Percentiles rank a stretch among this genome's conserved stretches.
These are phyloP conservation scores for Verbascum thapsus DNA, from an alignment of 257 asterid genomes.

Conservation along the genomic window DNA sequence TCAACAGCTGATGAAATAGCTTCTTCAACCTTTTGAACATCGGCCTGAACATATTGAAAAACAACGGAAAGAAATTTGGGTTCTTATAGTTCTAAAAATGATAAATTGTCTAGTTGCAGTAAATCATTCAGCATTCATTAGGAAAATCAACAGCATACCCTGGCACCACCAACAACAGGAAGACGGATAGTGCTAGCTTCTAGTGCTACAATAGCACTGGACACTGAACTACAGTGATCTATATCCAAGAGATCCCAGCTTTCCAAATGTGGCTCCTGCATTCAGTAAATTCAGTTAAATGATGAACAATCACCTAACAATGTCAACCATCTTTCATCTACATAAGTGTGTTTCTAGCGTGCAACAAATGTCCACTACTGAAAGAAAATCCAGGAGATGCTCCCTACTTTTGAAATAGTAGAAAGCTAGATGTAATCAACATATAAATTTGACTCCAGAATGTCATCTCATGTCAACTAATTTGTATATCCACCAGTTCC, in stretches of 20 bases:
- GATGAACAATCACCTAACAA: conserved; percentile 6
- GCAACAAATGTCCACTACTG: not conserved
- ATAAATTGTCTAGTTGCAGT: conserved; percentile 6
- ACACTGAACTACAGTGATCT: conserved; percentile 60
- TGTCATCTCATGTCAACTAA: conserved; percentile 1
- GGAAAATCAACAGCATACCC: conserved; percentile 46
- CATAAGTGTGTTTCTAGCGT: not conserved
- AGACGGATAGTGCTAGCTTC: conserved; percentile 69
- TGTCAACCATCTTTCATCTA: conserved; percentile 9
- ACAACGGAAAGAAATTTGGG: not conserved
- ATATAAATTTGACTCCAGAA: conserved; percentile 10
- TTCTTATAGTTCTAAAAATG: conserved; percentile 9
- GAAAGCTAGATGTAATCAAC: not conserved
- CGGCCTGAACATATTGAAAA: conserved; percentile 55
- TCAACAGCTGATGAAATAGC: conserved; percentile 77
- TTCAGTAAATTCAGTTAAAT: conserved; percentile 19
- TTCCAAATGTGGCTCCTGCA: conserved; percentile 67
- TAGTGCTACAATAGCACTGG: conserved; percentile 61
- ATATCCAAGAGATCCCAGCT: conserved; percentile 57
- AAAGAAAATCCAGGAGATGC: not conserved
- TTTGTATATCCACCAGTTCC: not conserved
- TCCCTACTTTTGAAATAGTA: not conserved
- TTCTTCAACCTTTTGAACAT: conserved; percentile 57
- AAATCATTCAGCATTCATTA: not conserved
- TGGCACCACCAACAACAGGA: conserved; percentile 74